Conservation (phyloP, 495 filamentous ascomycete species). For the Annulohypoxylon stygium region DNA sequence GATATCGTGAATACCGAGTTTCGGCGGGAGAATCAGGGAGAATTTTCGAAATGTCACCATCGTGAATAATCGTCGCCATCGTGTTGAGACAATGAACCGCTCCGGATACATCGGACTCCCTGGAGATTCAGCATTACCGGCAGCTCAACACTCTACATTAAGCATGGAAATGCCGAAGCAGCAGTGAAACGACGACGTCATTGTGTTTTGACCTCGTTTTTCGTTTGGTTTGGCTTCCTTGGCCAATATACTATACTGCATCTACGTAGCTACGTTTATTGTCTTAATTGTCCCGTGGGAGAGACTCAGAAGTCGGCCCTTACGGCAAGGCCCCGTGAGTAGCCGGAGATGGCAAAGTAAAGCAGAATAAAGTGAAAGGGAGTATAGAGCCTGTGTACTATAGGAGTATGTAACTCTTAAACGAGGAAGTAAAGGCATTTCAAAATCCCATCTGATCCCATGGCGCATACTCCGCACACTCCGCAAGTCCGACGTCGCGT, state of each 20-base stretch:
- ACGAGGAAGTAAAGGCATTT: neutral
- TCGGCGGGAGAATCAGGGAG: conserved; percentile 8
- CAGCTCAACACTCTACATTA: conserved; percentile 8
- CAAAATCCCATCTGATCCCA: conserved; percentile 11
- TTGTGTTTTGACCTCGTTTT: neutral
- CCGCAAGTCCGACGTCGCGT: conserved; percentile 34
- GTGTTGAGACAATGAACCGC: neutral
- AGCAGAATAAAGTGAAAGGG: neutral
- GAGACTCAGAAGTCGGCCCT: conserved; percentile 24
- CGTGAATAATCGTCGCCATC: conserved; percentile 7
- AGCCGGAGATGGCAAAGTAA: conserved; percentile 24
- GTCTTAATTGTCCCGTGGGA: conserved; percentile 26
- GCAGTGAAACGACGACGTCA: conserved; percentile 26
- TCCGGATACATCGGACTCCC: conserved; percentile 15
- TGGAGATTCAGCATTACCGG: conserved; percentile 2
- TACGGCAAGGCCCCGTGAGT: conserved; percentile 15
- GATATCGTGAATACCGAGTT: conserved; percentile 25
- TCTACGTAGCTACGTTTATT: conserved; percentile 13
- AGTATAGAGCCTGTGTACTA: neutral
- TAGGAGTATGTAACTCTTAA: neutral
- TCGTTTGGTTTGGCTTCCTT: conserved; percentile 13
- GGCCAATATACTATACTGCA: conserved; percentile 20
- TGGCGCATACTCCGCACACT: conserved; percentile 31
- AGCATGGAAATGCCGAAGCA: conserved; percentile 26
- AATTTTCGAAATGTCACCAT: conserved; percentile 20